phyloP scores from a whole-genome alignment of 106 monocot species.

The Dioscorea alata region DNA sequence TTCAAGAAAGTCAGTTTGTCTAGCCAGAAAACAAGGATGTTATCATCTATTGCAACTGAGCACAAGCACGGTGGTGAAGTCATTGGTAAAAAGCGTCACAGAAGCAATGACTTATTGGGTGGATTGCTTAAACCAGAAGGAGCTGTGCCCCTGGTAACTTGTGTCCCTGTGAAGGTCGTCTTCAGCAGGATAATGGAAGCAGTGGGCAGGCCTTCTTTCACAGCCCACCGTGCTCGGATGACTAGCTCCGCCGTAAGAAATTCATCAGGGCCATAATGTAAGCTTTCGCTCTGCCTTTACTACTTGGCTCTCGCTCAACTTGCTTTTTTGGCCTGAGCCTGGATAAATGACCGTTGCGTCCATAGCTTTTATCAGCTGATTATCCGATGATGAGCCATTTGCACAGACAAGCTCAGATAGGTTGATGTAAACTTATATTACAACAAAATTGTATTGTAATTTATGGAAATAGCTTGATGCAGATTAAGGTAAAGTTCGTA shows the following conservation, averaged over 20 bases:
- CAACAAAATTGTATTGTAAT: no score
- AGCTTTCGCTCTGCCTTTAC: neutral
- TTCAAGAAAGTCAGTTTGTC: constrained; percentile 31
- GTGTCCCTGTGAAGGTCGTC: constrained; percentile 69
- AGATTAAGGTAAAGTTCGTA: no score
- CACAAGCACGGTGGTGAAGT: constrained; percentile 10
- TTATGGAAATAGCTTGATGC: no score
- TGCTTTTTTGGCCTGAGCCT: no score
- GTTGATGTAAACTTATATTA: no score
- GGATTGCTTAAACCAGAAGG: constrained; percentile 54
- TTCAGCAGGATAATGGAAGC: constrained; percentile 76
- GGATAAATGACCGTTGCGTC: no score
- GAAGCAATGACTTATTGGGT: constrained; percentile 14
- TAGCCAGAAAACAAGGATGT: constrained; percentile 49
- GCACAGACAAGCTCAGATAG: neutral
- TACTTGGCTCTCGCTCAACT: no score
- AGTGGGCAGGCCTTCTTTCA: constrained; percentile 36
- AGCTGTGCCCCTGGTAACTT: constrained; percentile 44
- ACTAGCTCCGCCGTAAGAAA: neutral
- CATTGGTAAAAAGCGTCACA: constrained; percentile 1
- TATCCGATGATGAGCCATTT: neutral
- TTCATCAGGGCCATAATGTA: neutral
- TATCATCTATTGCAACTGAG: constrained; percentile 49
- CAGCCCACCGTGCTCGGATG: neutral
- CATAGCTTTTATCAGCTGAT: neutral